Evolutionary conservation across 176 grass and related monocot genomes (phyloP).

Genomic region (Zea mays): Zm-B73-REFERENCE-NAM-5.0 NC_050104.1:159424501-159425000

Average conservation of each 20-base stretch:
- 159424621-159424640: neutral
- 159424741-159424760: conserved; percentile 41
- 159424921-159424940: conserved; percentile 27
- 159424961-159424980: neutral
- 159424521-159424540: neutral
- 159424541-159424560: conserved; percentile 1
- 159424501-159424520: neutral
- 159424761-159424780: conserved; percentile 4
- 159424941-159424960: conserved; percentile 17
- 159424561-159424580: conserved; percentile 3
- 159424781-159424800: neutral
- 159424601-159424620: neutral
- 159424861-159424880: conserved; percentile 12
- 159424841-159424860: conserved; percentile 25
- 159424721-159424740: conserved; percentile 52
- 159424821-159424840: conserved; percentile 22
- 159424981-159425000: conserved; percentile 4
- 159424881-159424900: conserved; percentile 2
- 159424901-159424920: conserved; percentile 32
- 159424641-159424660: conserved; percentile 8
- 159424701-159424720: conserved; percentile 61
- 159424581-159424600: neutral
- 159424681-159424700: conserved; percentile 33
- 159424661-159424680: neutral
- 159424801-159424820: neutral